A percentile compares a stretch with the other conserved stretches of the same genome.
Evolutionary conservation across 495 filamentous ascomycete genomes (phyloP).

Genomic region (Parathielavia hyrcaniae): DNA sequence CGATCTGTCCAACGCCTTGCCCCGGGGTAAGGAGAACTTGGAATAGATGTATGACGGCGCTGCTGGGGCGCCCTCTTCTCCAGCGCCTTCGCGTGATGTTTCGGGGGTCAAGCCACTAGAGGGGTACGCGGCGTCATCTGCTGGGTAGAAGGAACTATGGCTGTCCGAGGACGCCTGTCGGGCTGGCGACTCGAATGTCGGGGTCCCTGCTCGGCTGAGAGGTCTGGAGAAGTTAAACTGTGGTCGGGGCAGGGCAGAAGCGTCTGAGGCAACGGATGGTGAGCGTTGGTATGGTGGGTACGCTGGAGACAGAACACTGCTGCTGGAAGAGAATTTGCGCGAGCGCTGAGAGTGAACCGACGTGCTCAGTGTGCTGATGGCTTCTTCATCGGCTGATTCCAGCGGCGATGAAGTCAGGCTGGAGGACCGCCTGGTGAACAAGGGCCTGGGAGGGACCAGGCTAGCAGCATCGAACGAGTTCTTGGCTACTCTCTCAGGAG

Average conservation of each 20-base stretch:
- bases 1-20: constrained; percentile 62
- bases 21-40: constrained; percentile 75
- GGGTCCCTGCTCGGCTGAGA: constrained; percentile 67
- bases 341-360: constrained; percentile 42
- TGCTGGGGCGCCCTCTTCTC: constrained; percentile 35
- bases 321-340: constrained; percentile 60
- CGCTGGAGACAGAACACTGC: constrained; percentile 54
- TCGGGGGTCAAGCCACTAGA: constrained; percentile 60
- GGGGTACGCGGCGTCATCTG: constrained; percentile 55
- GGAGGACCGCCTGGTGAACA: constrained; percentile 44
- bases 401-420: constrained; percentile 44
- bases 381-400: constrained; percentile 38
- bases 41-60: constrained; percentile 77
- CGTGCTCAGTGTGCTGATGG: constrained; percentile 30
- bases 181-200: constrained; percentile 53
- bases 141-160: constrained; percentile 53
- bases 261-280: constrained; percentile 76
- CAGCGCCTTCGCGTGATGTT: constrained; percentile 44
- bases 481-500: constrained; percentile 38
- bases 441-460: constrained; percentile 40
- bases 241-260: constrained; percentile 58
- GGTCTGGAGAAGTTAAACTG: constrained; percentile 92
- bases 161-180: constrained; percentile 57
- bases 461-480: constrained; percentile 36
- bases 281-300: constrained; percentile 57